Conservation (phyloP, 2,329 filamentous ascomycete species). For the Westerdykella aurantiaca region DNA sequence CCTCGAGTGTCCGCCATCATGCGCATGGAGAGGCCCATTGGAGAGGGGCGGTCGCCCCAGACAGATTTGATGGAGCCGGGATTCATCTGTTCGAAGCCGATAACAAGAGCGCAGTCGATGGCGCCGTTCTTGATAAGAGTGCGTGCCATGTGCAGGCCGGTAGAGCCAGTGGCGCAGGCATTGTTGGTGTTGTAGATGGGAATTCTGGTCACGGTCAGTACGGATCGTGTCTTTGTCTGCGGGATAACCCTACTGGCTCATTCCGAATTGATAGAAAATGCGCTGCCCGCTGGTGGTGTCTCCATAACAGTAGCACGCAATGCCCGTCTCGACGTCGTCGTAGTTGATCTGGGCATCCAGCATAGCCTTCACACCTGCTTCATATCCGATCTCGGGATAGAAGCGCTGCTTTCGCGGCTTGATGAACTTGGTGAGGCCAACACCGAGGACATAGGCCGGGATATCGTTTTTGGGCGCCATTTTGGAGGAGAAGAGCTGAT, state of each 20-base stretch:
- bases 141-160: constrained; percentile 75
- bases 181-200: constrained; percentile 98
- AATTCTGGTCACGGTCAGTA: constrained; percentile 48
- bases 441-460: constrained; percentile 79
- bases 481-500: constrained; percentile 1
- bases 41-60: constrained; percentile 77
- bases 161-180: constrained; percentile 90
- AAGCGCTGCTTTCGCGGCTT: constrained; percentile 88
- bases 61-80: constrained; percentile 73
- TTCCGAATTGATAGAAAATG: constrained; percentile 97
- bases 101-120: constrained; percentile 80
- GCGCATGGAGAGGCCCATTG: constrained; percentile 62
- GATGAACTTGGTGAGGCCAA: constrained; percentile 98
- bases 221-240: background rate
- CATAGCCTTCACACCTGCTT: constrained; percentile 83
- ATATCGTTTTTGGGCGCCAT: constrained; percentile 26
- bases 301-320: constrained; percentile 95
- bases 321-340: constrained; percentile 87
- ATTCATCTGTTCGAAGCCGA: constrained; percentile 98
- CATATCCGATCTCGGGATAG: constrained; percentile 88
- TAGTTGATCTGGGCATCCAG: constrained; percentile 81
- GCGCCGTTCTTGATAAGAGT: constrained; percentile 71
- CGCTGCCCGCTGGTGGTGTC: constrained; percentile 91
- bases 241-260: constrained; percentile 53
- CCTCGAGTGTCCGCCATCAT: constrained; percentile 84